Conservation (phyloP, 192 early-diverging fungal species). For the Allomyces macrogynus region DNA sequence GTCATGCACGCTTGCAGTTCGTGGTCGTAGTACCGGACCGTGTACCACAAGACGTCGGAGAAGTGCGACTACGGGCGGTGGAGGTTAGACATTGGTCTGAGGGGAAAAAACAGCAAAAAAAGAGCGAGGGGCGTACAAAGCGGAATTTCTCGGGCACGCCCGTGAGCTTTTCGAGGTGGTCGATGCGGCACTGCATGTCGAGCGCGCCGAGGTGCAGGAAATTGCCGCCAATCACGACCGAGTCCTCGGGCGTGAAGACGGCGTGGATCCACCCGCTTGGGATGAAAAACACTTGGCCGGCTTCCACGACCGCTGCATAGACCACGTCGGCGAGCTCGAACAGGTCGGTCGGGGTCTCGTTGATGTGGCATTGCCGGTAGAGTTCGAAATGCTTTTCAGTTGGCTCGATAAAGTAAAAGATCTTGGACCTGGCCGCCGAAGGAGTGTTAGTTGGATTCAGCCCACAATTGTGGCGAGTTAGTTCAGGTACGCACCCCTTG, state of each 20-base stretch:
- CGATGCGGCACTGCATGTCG: not conserved
- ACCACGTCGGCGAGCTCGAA: not conserved
- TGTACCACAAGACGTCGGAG: too few species aligned
- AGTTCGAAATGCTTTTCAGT: not conserved
- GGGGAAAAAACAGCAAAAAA: too few species aligned
- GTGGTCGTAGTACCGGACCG: too few species aligned
- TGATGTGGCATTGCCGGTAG: not conserved
- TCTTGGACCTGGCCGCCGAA: not conserved
- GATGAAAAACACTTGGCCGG: not conserved
- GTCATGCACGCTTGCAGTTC: too few species aligned
- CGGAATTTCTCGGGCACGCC: not conserved
- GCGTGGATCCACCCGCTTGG: constrained; percentile 1
- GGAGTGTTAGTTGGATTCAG: too few species aligned
- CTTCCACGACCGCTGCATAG: not conserved
- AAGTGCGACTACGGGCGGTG: too few species aligned
- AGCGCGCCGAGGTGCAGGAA: not conserved
- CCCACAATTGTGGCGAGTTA: too few species aligned
- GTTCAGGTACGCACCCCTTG: too few species aligned
- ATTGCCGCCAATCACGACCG: not conserved
- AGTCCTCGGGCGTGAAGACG: not conserved
- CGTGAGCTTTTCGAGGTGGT: not conserved
- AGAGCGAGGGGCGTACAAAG: not conserved
- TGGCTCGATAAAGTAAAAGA: not conserved
- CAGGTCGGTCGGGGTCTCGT: not conserved
- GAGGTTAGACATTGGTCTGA: too few species aligned